Percentiles rank a stretch among this genome's conserved stretches.
Evolutionary conservation across 495 filamentous ascomycete genomes (phyloP).

Genomic region (Sordaria brevicollis): DNA sequence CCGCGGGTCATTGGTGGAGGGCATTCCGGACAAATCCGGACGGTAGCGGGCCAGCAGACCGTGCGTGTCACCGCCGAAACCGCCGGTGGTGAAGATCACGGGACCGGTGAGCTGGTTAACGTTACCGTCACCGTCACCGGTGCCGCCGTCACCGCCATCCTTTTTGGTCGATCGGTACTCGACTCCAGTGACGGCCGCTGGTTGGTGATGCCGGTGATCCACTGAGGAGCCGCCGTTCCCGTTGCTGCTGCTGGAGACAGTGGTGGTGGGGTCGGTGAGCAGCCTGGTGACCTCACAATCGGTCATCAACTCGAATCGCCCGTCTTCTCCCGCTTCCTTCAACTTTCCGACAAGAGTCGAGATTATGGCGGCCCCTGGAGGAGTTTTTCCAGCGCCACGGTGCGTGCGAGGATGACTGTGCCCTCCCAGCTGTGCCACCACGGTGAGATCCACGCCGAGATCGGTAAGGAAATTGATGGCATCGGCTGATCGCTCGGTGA

Average conservation of each 20-base stretch:
- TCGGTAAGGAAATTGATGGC: slow-evolving; percentile 45
- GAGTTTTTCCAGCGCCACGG: slow-evolving; percentile 36
- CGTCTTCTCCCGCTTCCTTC: slow-evolving; percentile 25
- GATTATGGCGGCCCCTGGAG: slow-evolving; percentile 45
- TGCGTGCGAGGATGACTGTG: slow-evolving; percentile 45
- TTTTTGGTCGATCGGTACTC: slow-evolving; percentile 13
- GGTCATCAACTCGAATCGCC: slow-evolving; percentile 36
- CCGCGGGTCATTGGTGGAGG: slow-evolving; percentile 49
- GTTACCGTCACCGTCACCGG: background rate
- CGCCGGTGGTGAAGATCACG: slow-evolving; percentile 47
- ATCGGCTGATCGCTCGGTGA: slow-evolving; percentile 29
- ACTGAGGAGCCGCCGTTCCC: background rate
- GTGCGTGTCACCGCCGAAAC: slow-evolving; percentile 47
- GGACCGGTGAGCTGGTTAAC: slow-evolving; percentile 31
- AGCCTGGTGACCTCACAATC: slow-evolving; percentile 36
- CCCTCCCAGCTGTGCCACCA: slow-evolving; percentile 44
- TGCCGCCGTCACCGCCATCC: background rate
- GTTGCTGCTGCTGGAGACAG: background rate
- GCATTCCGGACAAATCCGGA: slow-evolving; percentile 44
- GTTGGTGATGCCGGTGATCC: background rate
- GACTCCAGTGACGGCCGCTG: slow-evolving; percentile 22
- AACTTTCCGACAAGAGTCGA: slow-evolving; percentile 35
- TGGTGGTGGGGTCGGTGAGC: slow-evolving; percentile 12
- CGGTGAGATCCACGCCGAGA: slow-evolving; percentile 42
- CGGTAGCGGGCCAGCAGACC: slow-evolving; percentile 43